phyloP scores from a whole-genome alignment of 2,329 filamentous ascomycete genomes.

The Fusarium annulatum region DNA sequence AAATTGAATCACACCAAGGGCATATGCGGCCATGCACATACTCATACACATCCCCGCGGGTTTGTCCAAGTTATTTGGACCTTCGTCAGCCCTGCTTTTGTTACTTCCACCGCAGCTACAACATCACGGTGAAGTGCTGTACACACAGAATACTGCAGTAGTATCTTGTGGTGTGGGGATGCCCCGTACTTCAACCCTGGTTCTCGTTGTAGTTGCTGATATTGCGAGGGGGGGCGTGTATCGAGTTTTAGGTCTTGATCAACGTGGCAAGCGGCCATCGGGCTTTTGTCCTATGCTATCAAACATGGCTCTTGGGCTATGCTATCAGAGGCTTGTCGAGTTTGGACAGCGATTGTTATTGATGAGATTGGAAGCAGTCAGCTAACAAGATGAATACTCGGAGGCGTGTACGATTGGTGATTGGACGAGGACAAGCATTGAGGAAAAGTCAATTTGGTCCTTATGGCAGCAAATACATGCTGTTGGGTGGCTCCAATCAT shows the following conservation, averaged over 20 bases:
- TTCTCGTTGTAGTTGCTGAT: constrained; percentile 33
- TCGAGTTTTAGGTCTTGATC: constrained; percentile 42
- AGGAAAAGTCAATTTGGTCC: background rate
- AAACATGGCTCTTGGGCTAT: background rate
- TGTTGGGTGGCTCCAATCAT: constrained; percentile 10
- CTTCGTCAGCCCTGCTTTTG: constrained; percentile 36
- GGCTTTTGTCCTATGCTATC: constrained; percentile 22
- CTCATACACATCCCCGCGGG: constrained; percentile 25
- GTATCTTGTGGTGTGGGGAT: constrained; percentile 43
- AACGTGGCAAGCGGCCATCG: constrained; percentile 50
- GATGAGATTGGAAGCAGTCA: background rate
- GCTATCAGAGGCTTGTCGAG: constrained; percentile 1
- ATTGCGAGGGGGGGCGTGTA: constrained; percentile 34
- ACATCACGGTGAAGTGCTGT: constrained; percentile 35
- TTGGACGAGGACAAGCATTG: background rate
- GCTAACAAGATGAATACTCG: background rate
- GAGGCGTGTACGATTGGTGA: background rate
- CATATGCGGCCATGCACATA: constrained; percentile 30
- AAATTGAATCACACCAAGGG: constrained; percentile 24
- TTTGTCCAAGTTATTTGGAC: constrained; percentile 31
- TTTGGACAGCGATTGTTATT: background rate
- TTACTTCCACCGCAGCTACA: constrained; percentile 31
- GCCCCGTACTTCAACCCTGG: constrained; percentile 33
- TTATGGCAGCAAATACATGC: constrained; percentile 1
- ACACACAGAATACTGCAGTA: constrained; percentile 34